Conservation (phyloP, 192 early-diverging fungal genomes). For the Oehlia diaphana region DNA sequence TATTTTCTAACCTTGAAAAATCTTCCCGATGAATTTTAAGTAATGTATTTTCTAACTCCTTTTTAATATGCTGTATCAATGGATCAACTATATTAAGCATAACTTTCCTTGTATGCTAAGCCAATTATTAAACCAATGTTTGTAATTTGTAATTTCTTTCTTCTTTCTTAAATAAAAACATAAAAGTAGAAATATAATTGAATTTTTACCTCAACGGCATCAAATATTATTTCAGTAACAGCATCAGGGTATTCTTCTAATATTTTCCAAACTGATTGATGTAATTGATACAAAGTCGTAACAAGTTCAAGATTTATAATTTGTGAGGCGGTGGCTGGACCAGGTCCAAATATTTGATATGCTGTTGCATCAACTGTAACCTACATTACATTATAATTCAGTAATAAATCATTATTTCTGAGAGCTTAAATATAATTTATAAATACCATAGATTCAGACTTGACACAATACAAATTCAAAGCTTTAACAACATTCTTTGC, state of each 20-base stretch:
- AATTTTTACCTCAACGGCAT: constrained; percentile 50
- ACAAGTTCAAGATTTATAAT: constrained; percentile 60
- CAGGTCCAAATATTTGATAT: constrained; percentile 37
- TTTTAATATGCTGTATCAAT: constrained; percentile 49
- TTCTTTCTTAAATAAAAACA: constrained; percentile 26
- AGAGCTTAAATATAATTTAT: not conserved
- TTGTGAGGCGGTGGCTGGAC: constrained; percentile 46
- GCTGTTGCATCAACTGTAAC: constrained; percentile 38
- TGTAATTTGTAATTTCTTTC: not conserved
- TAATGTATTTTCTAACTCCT: constrained; percentile 55
- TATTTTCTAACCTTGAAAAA: constrained; percentile 39
- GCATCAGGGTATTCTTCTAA: constrained; percentile 55
- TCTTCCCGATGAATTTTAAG: constrained; percentile 70
- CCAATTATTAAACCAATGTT: constrained; percentile 9
- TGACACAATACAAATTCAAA: constrained; percentile 57
- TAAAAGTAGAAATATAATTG: not conserved
- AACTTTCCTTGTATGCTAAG: constrained; percentile 47
- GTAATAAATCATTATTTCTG: not conserved
- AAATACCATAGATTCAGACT: constrained; percentile 57
- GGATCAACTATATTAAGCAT: constrained; percentile 58
- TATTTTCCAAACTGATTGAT: constrained; percentile 62
- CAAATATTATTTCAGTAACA: constrained; percentile 49
- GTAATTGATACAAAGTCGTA: constrained; percentile 59
- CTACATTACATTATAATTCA: not conserved
- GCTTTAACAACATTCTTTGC: constrained; percentile 59